phyloP scores from a whole-genome alignment of 192 early-diverging fungal species.

The Coemansia sp. region DNA sequence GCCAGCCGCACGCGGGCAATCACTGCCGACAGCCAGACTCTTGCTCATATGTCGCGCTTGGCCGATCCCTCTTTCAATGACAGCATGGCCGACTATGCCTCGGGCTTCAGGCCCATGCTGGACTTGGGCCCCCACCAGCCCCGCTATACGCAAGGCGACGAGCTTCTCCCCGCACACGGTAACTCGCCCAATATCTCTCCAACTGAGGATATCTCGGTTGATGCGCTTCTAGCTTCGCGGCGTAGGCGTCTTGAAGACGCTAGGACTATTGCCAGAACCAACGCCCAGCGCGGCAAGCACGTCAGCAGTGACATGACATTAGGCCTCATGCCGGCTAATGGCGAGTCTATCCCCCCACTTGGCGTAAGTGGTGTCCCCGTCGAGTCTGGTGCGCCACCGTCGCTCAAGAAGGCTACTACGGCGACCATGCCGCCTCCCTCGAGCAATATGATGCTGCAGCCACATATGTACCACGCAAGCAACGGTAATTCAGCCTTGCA shows the following conservation, averaged over 20 bases:
- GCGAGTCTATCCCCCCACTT: neutral
- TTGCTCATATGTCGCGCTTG: constrained; percentile 11
- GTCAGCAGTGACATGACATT: constrained; percentile 1
- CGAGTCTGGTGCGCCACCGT: neutral
- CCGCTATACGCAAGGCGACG: neutral
- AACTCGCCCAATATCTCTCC: neutral
- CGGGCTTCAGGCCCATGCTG: constrained; percentile 3
- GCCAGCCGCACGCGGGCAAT: constrained; percentile 29
- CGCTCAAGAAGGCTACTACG: neutral
- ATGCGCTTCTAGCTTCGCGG: constrained; percentile 42
- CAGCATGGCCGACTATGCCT: constrained; percentile 5
- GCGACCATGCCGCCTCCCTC: neutral
- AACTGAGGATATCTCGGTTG: constrained; percentile 28
- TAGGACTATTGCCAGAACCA: constrained; percentile 51
- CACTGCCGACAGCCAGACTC: constrained; percentile 34
- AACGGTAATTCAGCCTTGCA: constrained; percentile 6
- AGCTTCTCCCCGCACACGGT: neutral
- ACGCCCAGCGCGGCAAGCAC: constrained; percentile 38
- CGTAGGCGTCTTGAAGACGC: constrained; percentile 49
- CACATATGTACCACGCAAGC: constrained; percentile 3
- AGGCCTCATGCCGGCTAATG: neutral
- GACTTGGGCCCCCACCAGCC: constrained; percentile 2
- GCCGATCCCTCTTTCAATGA: constrained; percentile 1
- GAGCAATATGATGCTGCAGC: neutral
- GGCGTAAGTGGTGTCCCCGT: neutral